phyloP scores from a whole-genome alignment of 2,329 filamentous ascomycete species.

The Apiospora koreana region DNA sequence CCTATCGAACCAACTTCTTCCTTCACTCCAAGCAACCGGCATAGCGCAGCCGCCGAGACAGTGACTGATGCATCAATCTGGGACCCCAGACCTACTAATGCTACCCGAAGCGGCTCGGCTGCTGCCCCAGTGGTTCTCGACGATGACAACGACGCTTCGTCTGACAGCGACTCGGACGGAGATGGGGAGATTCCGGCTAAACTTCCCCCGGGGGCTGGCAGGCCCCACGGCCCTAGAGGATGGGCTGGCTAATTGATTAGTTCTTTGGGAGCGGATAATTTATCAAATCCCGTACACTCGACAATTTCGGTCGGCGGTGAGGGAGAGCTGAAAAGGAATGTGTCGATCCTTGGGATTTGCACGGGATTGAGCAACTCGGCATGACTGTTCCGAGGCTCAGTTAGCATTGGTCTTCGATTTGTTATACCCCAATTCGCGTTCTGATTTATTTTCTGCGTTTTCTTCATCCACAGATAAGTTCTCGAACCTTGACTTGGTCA shows the following conservation, averaged over 20 bases:
- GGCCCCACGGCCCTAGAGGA: slow-evolving; percentile 13
- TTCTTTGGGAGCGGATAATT: background rate
- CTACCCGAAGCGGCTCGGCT: slow-evolving; percentile 22
- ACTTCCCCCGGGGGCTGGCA: slow-evolving; percentile 17
- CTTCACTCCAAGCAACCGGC: background rate
- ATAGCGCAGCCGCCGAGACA: background rate
- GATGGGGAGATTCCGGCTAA: slow-evolving; percentile 33
- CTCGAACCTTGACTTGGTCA: background rate
- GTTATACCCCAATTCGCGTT: background rate
- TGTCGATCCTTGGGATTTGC: background rate
- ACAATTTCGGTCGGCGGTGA: background rate
- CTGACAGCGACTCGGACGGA: slow-evolving; percentile 17
- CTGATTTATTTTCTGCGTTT: background rate
- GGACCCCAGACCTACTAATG: background rate
- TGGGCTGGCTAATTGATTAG: slow-evolving; percentile 14
- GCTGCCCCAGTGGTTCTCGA: slow-evolving; percentile 27
- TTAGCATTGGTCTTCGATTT: background rate
- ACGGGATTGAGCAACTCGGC: background rate
- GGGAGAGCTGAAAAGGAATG: background rate
- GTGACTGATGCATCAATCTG: background rate
- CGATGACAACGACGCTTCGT: slow-evolving; percentile 23
- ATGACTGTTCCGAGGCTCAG: background rate
- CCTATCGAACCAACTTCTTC: background rate
- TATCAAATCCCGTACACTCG: background rate
- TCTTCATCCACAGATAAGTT: background rate